Conservation (phyloP, 2,329 filamentous ascomycete species). For the Elsinoe australis region DNA sequence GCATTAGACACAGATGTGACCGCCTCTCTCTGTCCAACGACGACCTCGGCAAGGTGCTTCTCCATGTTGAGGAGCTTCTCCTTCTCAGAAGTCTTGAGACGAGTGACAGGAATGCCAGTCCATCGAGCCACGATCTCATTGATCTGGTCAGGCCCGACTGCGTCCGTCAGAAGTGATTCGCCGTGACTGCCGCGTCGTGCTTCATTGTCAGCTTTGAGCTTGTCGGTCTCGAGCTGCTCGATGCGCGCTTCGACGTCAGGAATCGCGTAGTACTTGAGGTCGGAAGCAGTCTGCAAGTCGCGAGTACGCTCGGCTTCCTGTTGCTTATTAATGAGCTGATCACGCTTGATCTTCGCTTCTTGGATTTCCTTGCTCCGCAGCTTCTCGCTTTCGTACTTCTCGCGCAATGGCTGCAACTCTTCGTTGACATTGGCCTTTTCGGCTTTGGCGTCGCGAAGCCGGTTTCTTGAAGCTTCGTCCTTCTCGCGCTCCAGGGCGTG, state of each 20-base stretch:
- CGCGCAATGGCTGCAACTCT: constrained; percentile 80
- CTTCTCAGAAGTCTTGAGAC: constrained; percentile 90
- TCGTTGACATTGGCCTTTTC: constrained; percentile 93
- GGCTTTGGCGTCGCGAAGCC: constrained; percentile 73
- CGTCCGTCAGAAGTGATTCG: constrained; percentile 74
- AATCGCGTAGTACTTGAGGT: constrained; percentile 95
- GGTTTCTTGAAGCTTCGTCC: constrained; percentile 81
- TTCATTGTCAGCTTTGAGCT: constrained; percentile 73
- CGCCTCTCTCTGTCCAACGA: constrained; percentile 90
- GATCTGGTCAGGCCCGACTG: constrained; percentile 95
- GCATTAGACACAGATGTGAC: constrained; percentile 90
- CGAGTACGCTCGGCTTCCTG: constrained; percentile 86
- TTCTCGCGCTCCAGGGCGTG: constrained; percentile 90
- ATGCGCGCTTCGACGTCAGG: constrained; percentile 82
- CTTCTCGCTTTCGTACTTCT: constrained; percentile 94
- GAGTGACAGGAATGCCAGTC: constrained; percentile 96
- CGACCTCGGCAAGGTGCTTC: constrained; percentile 69
- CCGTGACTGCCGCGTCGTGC: constrained; percentile 51
- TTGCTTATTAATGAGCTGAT: constrained; percentile 80
- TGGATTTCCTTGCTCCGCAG: constrained; percentile 85
- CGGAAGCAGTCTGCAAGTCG: constrained; percentile 79
- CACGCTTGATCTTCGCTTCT: constrained; percentile 89
- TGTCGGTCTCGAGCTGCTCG: constrained; percentile 70
- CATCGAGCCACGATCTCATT: constrained; percentile 95
- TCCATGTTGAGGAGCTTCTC: constrained; percentile 99